Conservation (phyloP, 148 eudicot species). For the Dianthus caryophyllus region DNA sequence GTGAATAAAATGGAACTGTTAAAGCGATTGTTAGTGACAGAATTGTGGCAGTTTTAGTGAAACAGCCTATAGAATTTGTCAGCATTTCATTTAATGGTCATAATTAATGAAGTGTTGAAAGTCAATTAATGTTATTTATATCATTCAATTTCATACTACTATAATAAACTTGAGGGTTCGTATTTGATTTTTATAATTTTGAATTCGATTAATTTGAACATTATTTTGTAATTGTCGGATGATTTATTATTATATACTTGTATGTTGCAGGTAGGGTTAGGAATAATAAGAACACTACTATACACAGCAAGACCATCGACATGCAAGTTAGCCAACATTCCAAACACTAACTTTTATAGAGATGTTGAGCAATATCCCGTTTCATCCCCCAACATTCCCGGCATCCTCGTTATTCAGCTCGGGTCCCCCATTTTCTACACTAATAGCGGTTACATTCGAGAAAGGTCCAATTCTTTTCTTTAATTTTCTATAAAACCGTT, state of each 20-base stretch:
- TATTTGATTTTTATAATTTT: too few species aligned
- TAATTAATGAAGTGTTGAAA: too few species aligned
- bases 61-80: too few species aligned
- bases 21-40: too few species aligned
- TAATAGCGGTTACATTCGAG: background rate
- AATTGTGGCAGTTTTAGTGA: too few species aligned
- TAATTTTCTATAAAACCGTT: background rate
- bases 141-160: too few species aligned
- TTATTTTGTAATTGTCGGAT: too few species aligned
- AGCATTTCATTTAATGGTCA: too few species aligned
- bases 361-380: conserved; percentile 12
- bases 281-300: conserved; percentile 6
- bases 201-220: too few species aligned
- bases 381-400: background rate
- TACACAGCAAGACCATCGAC: conserved; percentile 13
- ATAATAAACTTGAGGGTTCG: too few species aligned
- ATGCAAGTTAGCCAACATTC: conserved; percentile 10
- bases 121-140: too few species aligned
- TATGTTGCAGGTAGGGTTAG: conserved; percentile 10
- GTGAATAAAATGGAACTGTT: too few species aligned
- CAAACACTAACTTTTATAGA: background rate
- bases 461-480: background rate
- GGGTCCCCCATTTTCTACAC: conserved; percentile 12
- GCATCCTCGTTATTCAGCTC: conserved; percentile 7
- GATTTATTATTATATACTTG: background rate